Base-by-base conservation (phyloP, 192 early-diverging fungal genomes). In the Mortierella alpina region DNA sequence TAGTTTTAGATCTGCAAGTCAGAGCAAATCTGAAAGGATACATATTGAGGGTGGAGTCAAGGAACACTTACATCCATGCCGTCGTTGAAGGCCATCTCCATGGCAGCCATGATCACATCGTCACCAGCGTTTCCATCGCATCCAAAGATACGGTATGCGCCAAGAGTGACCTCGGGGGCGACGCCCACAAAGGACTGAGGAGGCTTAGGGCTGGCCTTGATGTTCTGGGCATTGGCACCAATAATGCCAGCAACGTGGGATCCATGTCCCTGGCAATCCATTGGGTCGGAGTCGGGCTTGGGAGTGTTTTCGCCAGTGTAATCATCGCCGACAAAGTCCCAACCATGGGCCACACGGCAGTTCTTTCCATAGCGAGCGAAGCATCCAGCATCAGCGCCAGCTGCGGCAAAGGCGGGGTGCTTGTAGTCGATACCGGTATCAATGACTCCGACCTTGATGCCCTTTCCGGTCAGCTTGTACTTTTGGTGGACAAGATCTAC, bases 71-170 rank as follows among this genome's bases (percentile, higher is more conserved):
- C 81, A 73, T 98, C 88, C 80, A 93, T 88, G 22, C 89, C 84
- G 60, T 95, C 93, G 14, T 78, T 70, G 58, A 87, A 86, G 6
- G 96, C 96, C 17, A 71, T 70, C 70, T 90, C 87, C 87, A 98
- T 84, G 20, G 91, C 96, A 44, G 90, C 84, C 47, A 95, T 86
- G 50, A 97, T 89, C 20, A 95, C 70, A 65, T 95, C 95, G 40
- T 88, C 86, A 22, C 82, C 73, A 3, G 87, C 83, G 40, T 73
- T 75, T 60, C 91, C 90, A 63, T 86, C 83, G 80, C 96, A 97
- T 31, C 93, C 93, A 76, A 95, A 93, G 54, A 96, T 86, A 72
- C 95, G 85, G 87, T 94, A 98, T 7, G 88, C 88, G 20, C 93
- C 93, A 41, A 96, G 82, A 7, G 86, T 93, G 17, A 89, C 84